These are phyloP conservation scores for Fusarium hostae DNA, from an alignment of 2,329 filamentous ascomycete species.

Conservation along the genomic window DNA sequence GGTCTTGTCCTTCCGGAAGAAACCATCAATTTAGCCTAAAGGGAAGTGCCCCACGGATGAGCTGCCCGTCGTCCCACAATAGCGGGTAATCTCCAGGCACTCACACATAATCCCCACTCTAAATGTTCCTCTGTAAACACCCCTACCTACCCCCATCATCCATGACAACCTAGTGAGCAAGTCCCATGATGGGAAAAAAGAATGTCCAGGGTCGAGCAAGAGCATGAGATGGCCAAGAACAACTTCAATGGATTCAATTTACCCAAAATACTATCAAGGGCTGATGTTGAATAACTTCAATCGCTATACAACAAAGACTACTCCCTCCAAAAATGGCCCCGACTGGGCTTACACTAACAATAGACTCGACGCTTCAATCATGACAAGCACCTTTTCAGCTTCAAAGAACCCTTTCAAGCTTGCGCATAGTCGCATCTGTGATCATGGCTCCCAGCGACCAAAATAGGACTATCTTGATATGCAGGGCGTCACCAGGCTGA, in stretches of 20 bases:
- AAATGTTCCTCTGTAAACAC: constrained; percentile 20
- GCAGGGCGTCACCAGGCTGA: neutral
- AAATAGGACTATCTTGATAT: constrained; percentile 14
- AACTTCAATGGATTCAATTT: neutral
- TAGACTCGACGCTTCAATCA: constrained; percentile 16
- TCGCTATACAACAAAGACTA: constrained; percentile 22
- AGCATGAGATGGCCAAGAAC: constrained; percentile 21
- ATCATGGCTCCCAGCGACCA: constrained; percentile 1
- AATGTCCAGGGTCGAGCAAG: neutral
- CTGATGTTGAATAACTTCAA: neutral
- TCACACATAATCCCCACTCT: constrained; percentile 9
- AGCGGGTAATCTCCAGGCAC: constrained; percentile 42
- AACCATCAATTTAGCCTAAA: constrained; percentile 43
- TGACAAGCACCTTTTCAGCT: constrained; percentile 4
- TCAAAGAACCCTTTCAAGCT: constrained; percentile 27
- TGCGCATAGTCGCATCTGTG: neutral
- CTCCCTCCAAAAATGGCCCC: neutral
- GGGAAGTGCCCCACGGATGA: constrained; percentile 19
- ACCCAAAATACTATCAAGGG: neutral
- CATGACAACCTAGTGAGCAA: neutral
- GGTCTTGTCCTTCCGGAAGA: constrained; percentile 20
- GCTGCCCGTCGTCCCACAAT: constrained; percentile 38
- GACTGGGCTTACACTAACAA: constrained; percentile 30
- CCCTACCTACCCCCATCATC: neutral
- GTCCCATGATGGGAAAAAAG: constrained; percentile 27